Base-by-base conservation (phyloP, 768 basidiomycete genomes). In the Suillus americanus region DNA sequence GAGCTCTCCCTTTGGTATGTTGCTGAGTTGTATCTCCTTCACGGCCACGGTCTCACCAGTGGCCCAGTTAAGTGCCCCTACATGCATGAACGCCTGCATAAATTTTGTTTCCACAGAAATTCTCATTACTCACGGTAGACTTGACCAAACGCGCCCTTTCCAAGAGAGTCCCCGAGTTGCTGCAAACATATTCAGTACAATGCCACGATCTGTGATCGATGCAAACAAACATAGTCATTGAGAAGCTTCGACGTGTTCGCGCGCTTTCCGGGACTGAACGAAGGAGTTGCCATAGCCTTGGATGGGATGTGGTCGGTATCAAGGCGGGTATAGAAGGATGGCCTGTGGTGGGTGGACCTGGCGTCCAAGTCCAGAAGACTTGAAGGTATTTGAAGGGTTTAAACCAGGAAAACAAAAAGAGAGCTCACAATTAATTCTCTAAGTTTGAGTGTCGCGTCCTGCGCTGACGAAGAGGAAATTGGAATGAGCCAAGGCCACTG, bases 11-110 rank as follows among this genome's bases (percentile, higher is more conserved):
- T 94, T 93, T 3, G 96, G 92, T 65, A 99, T 96, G 75, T 94
- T 95, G 76, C 89, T 90, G 66, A 99, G 79, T 74, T 94, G 91
- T 69, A 99, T 97, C 77, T 98, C 96, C 83, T 99, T 99, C 72
- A 99, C 91, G 3, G 97, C 97, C 48, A 99, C 97, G 3, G 97
- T 97, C 80, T 99, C 97, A 30, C 97, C 97, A 30, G 95, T 98
- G 18, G 92, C 91, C 90, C 94, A 95, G 71, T 97, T 96, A 73
- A 97, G 80, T 56, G 92, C 92, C 69, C 92, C 92, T 94, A 68
- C 41, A 55, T 50, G 62, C 18, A 50, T 60, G 53, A 13, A 59
- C 25, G 46, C 60, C 69, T 59, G 72, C 43, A 54, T 20, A 38
- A 46, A 65, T 20, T 16, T 23, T 13, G 60, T 30, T 51, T 35